A percentile compares a stretch with the other conserved stretches of the same genome.
phyloP scores from a whole-genome alignment of 192 early-diverging fungal genomes.

The Linderina pennispora region DNA sequence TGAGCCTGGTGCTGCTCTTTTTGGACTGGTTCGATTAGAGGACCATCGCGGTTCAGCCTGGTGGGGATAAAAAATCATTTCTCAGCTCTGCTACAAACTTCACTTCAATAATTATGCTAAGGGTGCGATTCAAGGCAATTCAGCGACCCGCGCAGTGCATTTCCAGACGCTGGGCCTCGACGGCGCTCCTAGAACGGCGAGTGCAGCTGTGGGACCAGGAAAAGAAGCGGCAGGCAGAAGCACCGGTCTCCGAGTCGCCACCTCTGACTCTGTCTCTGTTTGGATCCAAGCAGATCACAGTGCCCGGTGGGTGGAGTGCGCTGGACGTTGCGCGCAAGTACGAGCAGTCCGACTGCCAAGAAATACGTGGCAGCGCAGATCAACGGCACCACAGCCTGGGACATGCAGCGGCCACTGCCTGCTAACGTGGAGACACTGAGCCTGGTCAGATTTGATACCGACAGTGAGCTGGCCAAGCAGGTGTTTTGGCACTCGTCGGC shows the following conservation, averaged over 20 bases:
- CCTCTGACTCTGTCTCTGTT: neutral
- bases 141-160: no score
- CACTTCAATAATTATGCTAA: no score
- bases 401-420: slow-evolving; percentile 49
- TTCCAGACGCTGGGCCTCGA: no score
- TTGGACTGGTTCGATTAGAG: slow-evolving; percentile 71
- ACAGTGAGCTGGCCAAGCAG: slow-evolving; percentile 31
- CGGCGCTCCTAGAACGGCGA: slow-evolving; percentile 7
- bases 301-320: slow-evolving; percentile 27
- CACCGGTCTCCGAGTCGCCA: neutral
- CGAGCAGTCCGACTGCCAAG: slow-evolving; percentile 41
- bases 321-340: slow-evolving; percentile 49
- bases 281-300: neutral
- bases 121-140: no score
- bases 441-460: slow-evolving; percentile 40
- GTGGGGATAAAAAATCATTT: no score
- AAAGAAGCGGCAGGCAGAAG: slow-evolving; percentile 12
- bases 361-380: slow-evolving; percentile 43
- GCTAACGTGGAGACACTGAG: slow-evolving; percentile 17
- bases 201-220: slow-evolving; percentile 21
- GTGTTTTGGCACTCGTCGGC: slow-evolving; percentile 66
- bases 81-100: no score
- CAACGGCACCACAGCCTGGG: slow-evolving; percentile 45
- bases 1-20: slow-evolving; percentile 67
- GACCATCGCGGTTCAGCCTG: neutral